Evolutionary conservation across 768 basidiomycete genomes (phyloP).

Genomic region (Podaxis carcinomalis): DNA sequence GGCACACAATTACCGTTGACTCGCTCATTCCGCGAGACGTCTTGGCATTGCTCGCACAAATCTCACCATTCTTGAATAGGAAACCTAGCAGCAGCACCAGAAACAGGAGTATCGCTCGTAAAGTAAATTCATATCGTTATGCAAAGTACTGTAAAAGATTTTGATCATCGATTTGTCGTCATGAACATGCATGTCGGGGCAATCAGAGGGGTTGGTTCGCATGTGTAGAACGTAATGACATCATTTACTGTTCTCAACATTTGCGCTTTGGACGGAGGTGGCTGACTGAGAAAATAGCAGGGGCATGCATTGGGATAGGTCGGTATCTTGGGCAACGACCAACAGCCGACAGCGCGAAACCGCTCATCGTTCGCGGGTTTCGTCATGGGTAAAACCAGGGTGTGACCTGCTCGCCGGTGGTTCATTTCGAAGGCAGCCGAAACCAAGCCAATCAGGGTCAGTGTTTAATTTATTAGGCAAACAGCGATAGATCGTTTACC

Average conservation of each 20-base stretch:
- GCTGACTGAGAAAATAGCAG: neutral
- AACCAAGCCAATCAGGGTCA: constrained; percentile 7
- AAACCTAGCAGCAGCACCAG: too few relatives aligned
- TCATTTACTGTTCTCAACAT: neutral
- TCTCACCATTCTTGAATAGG: neutral
- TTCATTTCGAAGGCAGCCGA: constrained; percentile 9
- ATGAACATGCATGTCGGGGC: neutral
- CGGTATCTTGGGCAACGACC: neutral
- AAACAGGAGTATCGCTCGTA: too few relatives aligned
- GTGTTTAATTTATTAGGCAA: neutral
- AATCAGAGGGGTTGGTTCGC: neutral
- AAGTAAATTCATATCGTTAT: neutral
- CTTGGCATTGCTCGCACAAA: neutral
- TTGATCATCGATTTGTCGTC: neutral
- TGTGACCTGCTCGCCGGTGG: constrained; percentile 11
- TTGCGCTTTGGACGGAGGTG: neutral
- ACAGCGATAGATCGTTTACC: constrained; percentile 5
- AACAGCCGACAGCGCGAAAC: neutral
- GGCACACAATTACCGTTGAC: neutral
- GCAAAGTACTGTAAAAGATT: neutral
- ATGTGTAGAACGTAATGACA: neutral
- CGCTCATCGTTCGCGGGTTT: constrained; percentile 3
- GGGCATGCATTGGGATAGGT: neutral
- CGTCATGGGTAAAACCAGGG: neutral
- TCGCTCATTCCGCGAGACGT: neutral